Conservation (phyloP, 805 yeast species). For the Ogataea philodendri region DNA sequence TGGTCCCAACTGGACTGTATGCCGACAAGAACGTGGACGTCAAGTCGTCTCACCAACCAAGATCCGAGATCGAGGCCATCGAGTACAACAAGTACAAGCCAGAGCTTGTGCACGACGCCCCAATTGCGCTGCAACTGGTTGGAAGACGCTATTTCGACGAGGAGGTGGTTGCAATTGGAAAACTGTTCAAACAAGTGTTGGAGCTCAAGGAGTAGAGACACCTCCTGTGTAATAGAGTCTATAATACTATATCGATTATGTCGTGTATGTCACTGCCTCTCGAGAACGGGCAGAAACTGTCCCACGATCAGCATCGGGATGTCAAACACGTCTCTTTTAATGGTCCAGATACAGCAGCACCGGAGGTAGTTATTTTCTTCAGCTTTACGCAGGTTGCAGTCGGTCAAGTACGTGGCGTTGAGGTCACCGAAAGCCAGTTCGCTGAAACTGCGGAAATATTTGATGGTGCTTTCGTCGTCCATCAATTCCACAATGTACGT, state of each 20-base stretch:
- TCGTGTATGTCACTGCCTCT: slow-evolving; percentile 8
- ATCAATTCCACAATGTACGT: slow-evolving; percentile 75
- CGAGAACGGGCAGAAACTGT: slow-evolving; percentile 68
- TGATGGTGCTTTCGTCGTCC: slow-evolving; percentile 74
- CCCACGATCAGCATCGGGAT: slow-evolving; percentile 84
- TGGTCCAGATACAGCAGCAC: slow-evolving; percentile 83
- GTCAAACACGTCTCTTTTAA: slow-evolving; percentile 78
- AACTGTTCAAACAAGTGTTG: slow-evolving; percentile 30
- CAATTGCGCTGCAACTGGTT: slow-evolving; percentile 51
- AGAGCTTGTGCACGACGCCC: slow-evolving; percentile 48
- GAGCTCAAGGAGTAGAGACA: slow-evolving; percentile 13
- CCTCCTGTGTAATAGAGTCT: background rate
- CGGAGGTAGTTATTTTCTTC: slow-evolving; percentile 41
- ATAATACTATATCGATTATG: background rate
- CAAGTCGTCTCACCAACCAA: slow-evolving; percentile 43
- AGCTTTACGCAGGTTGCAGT: slow-evolving; percentile 44
- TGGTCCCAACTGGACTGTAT: slow-evolving; percentile 58
- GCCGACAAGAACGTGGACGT: slow-evolving; percentile 52
- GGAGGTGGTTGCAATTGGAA: slow-evolving; percentile 45
- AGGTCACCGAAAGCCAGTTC: slow-evolving; percentile 68
- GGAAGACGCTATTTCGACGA: slow-evolving; percentile 58
- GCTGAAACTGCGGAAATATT: slow-evolving; percentile 71
- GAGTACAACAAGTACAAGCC: slow-evolving; percentile 49
- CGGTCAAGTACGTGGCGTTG: slow-evolving; percentile 50
- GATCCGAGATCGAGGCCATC: slow-evolving; percentile 47